Evolutionary conservation across 2,329 filamentous ascomycete species (phyloP).

Genomic region (Colletotrichum kahawae): DNA sequence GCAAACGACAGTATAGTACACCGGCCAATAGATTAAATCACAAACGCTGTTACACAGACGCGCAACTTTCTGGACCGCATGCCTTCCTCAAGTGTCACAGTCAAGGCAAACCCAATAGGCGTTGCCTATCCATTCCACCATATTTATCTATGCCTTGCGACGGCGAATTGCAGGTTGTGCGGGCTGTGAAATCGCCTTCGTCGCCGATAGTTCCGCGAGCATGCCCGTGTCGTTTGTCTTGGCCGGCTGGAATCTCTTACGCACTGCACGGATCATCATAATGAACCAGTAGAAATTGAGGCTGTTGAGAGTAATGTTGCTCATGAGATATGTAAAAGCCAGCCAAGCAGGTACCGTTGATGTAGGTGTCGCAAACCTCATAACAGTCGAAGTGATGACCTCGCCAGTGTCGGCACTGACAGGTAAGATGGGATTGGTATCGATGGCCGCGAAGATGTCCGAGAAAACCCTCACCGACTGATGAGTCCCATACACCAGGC

Average conservation of each 20-base stretch:
- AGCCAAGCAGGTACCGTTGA: slow-evolving; percentile 73
- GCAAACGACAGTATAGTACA: not conserved
- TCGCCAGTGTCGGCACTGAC: slow-evolving; percentile 26
- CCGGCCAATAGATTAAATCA: not conserved
- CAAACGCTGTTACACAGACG: not conserved
- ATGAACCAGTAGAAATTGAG: slow-evolving; percentile 87
- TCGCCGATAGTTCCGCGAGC: slow-evolving; percentile 29
- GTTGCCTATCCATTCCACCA: not conserved
- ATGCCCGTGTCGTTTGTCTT: slow-evolving; percentile 13
- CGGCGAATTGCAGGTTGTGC: slow-evolving; percentile 25
- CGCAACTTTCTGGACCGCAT: not conserved
- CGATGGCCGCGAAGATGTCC: slow-evolving; percentile 69
- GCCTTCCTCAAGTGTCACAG: not conserved
- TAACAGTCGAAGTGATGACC: slow-evolving; percentile 41
- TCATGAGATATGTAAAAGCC: slow-evolving; percentile 67
- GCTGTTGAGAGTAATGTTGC: slow-evolving; percentile 74
- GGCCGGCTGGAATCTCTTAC: slow-evolving; percentile 67
- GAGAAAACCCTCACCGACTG: slow-evolving; percentile 72
- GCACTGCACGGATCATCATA: slow-evolving; percentile 83
- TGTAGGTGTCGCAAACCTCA: slow-evolving; percentile 54
- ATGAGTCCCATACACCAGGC: slow-evolving; percentile 79
- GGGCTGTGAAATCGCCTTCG: slow-evolving; percentile 33
- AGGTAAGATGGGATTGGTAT: slow-evolving; percentile 27
- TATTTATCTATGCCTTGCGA: slow-evolving; percentile 33
- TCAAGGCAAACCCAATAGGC: not conserved